Conservation (phyloP, 2,329 filamentous ascomycete species). For the Trichoderma asperellum region DNA sequence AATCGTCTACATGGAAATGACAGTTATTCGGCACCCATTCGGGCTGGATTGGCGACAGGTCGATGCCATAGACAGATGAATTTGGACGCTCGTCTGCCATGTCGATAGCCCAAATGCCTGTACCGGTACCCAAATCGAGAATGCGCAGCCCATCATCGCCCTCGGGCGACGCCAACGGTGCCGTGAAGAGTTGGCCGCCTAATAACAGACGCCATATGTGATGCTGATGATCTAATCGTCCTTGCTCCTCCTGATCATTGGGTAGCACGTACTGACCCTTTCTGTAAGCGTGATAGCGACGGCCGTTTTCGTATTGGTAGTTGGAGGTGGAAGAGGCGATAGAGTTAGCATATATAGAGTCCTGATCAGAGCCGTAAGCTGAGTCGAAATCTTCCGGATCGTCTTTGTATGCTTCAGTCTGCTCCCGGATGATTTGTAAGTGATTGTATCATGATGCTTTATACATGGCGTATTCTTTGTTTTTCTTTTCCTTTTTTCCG, state of each 20-base stretch:
- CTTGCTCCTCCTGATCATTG: conserved; percentile 59
- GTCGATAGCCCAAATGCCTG: conserved; percentile 64
- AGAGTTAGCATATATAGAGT: conserved; percentile 40
- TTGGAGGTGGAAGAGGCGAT: conserved; percentile 50
- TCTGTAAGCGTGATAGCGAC: conserved; percentile 53
- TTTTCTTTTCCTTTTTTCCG: background rate
- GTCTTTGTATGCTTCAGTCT: conserved; percentile 30
- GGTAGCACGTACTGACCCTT: conserved; percentile 51
- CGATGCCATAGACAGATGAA: conserved; percentile 51
- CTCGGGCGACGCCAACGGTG: conserved; percentile 44
- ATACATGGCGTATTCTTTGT: background rate
- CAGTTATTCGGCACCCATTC: conserved; percentile 64
- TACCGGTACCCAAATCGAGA: conserved; percentile 63
- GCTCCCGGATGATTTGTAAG: background rate
- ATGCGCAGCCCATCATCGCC: conserved; percentile 43
- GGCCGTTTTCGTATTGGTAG: conserved; percentile 53
- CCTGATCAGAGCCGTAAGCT: conserved; percentile 42
- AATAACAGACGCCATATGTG: conserved; percentile 55
- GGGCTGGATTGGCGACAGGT: conserved; percentile 63
- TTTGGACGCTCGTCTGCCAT: conserved; percentile 54
- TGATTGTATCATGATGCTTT: background rate
- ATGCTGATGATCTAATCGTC: conserved; percentile 59
- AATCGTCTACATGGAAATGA: conserved; percentile 68
- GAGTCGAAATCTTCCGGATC: conserved; percentile 40
- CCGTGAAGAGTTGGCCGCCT: conserved; percentile 49